phyloP scores from a whole-genome alignment of 768 basidiomycete genomes.

The Collybiopsis luxurians region DNA sequence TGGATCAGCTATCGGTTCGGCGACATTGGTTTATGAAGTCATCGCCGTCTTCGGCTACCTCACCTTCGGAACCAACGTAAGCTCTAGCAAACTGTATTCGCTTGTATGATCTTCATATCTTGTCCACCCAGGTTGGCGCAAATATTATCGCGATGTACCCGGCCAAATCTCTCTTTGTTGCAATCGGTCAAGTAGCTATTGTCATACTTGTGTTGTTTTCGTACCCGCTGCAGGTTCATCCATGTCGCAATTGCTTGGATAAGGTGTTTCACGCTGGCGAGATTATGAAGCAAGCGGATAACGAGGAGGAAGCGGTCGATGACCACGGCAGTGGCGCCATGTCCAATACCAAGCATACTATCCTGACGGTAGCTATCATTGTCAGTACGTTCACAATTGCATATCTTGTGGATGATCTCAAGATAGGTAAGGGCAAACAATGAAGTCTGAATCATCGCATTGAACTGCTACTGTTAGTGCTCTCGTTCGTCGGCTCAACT shows the following conservation, averaged over 20 bases:
- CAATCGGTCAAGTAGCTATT: constrained; percentile 91
- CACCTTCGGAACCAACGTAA: constrained; percentile 85
- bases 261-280: constrained; percentile 68
- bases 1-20: constrained; percentile 80
- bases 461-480: constrained; percentile 45
- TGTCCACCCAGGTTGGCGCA: constrained; percentile 65
- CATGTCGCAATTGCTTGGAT: constrained; percentile 88
- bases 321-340: constrained; percentile 61
- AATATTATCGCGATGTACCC: constrained; percentile 97
- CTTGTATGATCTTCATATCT: constrained; percentile 6
- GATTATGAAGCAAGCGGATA: constrained; percentile 34
- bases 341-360: constrained; percentile 60
- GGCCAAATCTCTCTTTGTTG: constrained; percentile 86
- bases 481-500: constrained; percentile 95
- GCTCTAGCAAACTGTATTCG: constrained; percentile 12
- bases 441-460: background rate
- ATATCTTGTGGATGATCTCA: constrained; percentile 75
- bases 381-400: constrained; percentile 67
- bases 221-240: constrained; percentile 93
- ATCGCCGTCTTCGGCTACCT: constrained; percentile 89
- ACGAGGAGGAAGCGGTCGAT: constrained; percentile 44
- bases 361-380: constrained; percentile 69
- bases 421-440: constrained; percentile 53
- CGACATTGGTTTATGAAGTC: constrained; percentile 81
- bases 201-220: constrained; percentile 87